A percentile compares a stretch with the other conserved stretches of the same genome.
Evolutionary conservation across 148 eudicot genomes (phyloP).

Genomic region (Camellia japonica): DNA sequence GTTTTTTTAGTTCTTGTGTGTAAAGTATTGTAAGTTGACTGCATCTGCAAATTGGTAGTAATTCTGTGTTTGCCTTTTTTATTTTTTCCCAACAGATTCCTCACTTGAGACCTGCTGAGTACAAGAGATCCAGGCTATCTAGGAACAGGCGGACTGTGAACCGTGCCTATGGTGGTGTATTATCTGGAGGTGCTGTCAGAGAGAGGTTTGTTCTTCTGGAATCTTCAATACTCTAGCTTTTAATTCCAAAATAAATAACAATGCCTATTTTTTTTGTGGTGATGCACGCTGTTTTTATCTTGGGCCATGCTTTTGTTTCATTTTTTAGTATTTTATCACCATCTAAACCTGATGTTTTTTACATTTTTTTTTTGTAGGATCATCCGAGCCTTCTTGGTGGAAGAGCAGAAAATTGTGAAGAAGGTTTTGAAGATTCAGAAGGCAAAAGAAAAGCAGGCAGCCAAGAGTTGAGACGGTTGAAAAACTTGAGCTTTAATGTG

Average conservation of each 20-base stretch:
- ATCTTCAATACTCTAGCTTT: not conserved
- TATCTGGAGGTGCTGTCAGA: slow-evolving; percentile 50
- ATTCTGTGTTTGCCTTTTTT: not conserved
- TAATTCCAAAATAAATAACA: not conserved
- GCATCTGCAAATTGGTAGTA: not conserved
- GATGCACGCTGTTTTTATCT: not conserved
- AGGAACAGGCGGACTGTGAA: slow-evolving; percentile 54
- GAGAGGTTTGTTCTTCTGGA: slow-evolving; percentile 34
- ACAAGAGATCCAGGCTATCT: slow-evolving; percentile 44
- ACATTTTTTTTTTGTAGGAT: slow-evolving; percentile 24
- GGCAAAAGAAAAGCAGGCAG: slow-evolving; percentile 43
- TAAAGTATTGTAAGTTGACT: not conserved
- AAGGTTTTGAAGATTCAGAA: slow-evolving; percentile 64
- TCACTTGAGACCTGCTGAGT: slow-evolving; percentile 41
- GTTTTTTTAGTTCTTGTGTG: not conserved
- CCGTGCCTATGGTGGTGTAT: slow-evolving; percentile 60
- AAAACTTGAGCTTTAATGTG: slow-evolving; percentile 6
- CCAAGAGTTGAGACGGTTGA: slow-evolving; percentile 25
- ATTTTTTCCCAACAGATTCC: too few relatives aligned
- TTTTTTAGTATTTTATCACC: too few relatives aligned
- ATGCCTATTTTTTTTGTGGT: not conserved
- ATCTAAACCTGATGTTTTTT: not conserved
- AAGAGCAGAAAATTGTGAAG: slow-evolving; percentile 63
- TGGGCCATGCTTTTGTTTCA: not conserved
- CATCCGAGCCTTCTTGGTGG: slow-evolving; percentile 51